phyloP scores from a whole-genome alignment of 2,329 filamentous ascomycete genomes.

The Arthrinium phaeospermum region DNA sequence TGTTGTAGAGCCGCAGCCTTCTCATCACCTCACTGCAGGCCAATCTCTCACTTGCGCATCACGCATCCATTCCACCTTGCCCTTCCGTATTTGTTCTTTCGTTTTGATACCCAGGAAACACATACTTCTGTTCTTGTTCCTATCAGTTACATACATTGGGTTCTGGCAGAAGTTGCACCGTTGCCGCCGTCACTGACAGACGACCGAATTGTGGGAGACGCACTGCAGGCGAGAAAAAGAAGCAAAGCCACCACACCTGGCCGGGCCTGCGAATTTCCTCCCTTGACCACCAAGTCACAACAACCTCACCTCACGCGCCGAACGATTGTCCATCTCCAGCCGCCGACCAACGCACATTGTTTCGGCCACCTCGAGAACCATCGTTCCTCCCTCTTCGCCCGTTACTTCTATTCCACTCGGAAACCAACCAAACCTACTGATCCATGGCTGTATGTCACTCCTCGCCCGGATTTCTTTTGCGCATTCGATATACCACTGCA shows the following conservation, averaged over 20 bases:
- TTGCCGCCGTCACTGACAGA: background rate
- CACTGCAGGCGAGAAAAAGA: constrained; percentile 13
- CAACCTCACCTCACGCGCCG: constrained; percentile 15
- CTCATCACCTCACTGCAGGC: constrained; percentile 11
- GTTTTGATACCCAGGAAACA: constrained; percentile 18
- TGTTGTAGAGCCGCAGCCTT: constrained; percentile 12
- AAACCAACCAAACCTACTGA: constrained; percentile 21
- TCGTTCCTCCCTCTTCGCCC: constrained; percentile 6
- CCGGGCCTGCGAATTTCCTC: constrained; percentile 11
- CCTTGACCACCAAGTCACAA: constrained; percentile 15
- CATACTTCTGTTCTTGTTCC: constrained; percentile 9
- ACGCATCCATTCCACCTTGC: constrained; percentile 5
- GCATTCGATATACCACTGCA: constrained; percentile 13
- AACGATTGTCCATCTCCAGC: constrained; percentile 14
- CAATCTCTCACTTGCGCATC: constrained; percentile 9
- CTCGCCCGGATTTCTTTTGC: constrained; percentile 19
- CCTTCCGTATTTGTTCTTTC: constrained; percentile 16
- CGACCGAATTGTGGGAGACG: constrained; percentile 1
- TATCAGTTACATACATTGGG: background rate
- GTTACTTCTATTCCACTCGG: constrained; percentile 10
- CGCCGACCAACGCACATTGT: background rate
- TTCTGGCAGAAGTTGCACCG: constrained; percentile 1
- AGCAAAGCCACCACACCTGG: constrained; percentile 15
- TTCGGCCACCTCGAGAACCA: background rate
- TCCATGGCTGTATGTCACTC: constrained; percentile 31